phyloP scores from a whole-genome alignment of 495 filamentous ascomycete species.

The Chaetomium tenue region DNA sequence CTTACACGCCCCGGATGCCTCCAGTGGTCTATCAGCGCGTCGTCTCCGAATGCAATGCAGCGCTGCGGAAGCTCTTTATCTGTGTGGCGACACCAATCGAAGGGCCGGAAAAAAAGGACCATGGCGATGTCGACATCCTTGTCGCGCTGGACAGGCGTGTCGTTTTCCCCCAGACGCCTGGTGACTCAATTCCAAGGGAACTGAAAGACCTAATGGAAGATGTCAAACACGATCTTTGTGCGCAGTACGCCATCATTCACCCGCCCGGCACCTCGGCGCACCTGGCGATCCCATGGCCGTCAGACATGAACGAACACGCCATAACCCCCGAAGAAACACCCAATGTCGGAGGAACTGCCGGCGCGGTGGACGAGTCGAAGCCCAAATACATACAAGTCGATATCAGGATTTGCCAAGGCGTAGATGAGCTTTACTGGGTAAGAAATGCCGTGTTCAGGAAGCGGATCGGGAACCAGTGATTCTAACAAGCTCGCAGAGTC shows the following conservation, averaged over 20 bases:
- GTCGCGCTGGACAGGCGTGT: conserved; percentile 42
- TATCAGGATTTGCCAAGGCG: conserved; percentile 49
- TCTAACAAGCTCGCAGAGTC: conserved; percentile 27
- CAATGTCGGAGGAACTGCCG: conserved; percentile 8
- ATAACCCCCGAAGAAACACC: background rate
- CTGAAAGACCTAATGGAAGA: conserved; percentile 18
- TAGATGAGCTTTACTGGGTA: conserved; percentile 54
- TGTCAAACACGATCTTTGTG: conserved; percentile 35
- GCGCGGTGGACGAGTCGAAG: conserved; percentile 20
- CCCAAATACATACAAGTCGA: conserved; percentile 61
- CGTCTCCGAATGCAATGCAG: conserved; percentile 38
- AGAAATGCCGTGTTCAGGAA: background rate
- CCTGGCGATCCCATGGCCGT: conserved; percentile 54
- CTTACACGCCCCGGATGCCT: conserved; percentile 59
- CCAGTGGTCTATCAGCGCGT: conserved; percentile 48
- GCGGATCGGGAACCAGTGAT: background rate
- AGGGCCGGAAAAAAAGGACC: conserved; percentile 53
- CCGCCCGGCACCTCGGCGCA: conserved; percentile 34
- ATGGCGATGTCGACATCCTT: conserved; percentile 63
- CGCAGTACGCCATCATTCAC: conserved; percentile 32
- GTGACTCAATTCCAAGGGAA: conserved; percentile 2
- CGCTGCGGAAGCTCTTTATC: conserved; percentile 47
- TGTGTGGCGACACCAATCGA: conserved; percentile 52
- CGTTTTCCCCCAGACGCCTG: conserved; percentile 23
- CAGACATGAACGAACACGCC: conserved; percentile 13